A percentile compares a stretch with the other conserved stretches of the same genome.
Evolutionary conservation across 139 green algal genomes (phyloP).

Genomic region (Asterochloris sp.): DNA sequence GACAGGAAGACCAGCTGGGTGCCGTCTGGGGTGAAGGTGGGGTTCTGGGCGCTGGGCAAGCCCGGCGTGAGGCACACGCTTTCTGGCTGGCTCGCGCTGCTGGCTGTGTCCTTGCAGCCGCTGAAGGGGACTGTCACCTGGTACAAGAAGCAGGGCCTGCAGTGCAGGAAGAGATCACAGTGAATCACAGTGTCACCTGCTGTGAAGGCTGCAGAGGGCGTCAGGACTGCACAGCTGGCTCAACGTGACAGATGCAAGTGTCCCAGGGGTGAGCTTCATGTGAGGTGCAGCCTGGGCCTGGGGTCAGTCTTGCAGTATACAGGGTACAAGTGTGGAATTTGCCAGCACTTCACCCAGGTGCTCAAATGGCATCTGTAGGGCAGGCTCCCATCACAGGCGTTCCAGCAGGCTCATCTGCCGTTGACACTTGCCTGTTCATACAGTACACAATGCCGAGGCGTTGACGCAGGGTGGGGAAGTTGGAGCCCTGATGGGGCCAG

Average conservation of each 20-base stretch:
- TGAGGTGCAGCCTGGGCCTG: too few relatives aligned
- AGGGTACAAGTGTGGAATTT: too few relatives aligned
- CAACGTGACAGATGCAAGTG: too few relatives aligned
- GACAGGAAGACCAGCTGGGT: constrained; percentile 68
- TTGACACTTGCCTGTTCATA: constrained; percentile 62
- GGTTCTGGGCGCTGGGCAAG: constrained; percentile 43
- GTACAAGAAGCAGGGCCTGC: background rate
- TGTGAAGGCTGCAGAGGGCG: too few relatives aligned
- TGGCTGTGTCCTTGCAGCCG: constrained; percentile 1
- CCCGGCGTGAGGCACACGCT: constrained; percentile 19
- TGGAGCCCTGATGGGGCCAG: constrained; percentile 63
- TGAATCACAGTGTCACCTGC: constrained; percentile 30
- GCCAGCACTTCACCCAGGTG: too few relatives aligned
- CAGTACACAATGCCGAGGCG: constrained; percentile 87
- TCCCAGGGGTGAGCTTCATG: too few relatives aligned
- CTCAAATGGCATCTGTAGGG: too few relatives aligned
- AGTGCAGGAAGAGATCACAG: constrained; percentile 21
- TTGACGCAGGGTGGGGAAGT: constrained; percentile 51
- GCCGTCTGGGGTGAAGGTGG: constrained; percentile 66
- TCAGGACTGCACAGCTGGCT: too few relatives aligned
- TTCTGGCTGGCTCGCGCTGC: background rate
- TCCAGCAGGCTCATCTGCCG: too few relatives aligned
- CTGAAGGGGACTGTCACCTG: background rate
- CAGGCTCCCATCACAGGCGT: too few relatives aligned
- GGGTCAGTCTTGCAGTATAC: too few relatives aligned